Evolutionary conservation across 495 filamentous ascomycete genomes (phyloP).

Genomic region (Daldinia childiae): DNA sequence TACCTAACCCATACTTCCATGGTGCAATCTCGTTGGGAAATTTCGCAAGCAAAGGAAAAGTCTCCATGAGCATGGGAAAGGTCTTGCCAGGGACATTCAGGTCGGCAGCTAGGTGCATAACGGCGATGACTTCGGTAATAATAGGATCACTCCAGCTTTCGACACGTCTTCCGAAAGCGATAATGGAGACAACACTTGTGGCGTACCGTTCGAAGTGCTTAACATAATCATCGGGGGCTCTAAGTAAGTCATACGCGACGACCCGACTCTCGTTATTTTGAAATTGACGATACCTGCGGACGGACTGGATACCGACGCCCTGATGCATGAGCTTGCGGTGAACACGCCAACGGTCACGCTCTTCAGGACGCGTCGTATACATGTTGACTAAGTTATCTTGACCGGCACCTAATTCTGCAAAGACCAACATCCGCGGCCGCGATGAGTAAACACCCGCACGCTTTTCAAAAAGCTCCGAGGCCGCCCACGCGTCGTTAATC

Average conservation of each 20-base stretch:
- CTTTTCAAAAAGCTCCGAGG: constrained; percentile 65
- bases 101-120: constrained; percentile 71
- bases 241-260: constrained; percentile 62
- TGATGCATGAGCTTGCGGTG: constrained; percentile 70
- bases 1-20: constrained; percentile 67
- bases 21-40: constrained; percentile 66
- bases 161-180: constrained; percentile 69
- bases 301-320: constrained; percentile 68
- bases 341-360: constrained; percentile 68
- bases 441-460: constrained; percentile 65
- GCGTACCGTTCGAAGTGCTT: constrained; percentile 72
- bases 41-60: constrained; percentile 64
- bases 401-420: constrained; percentile 67
- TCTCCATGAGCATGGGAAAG: constrained; percentile 70
- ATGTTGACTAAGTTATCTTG: constrained; percentile 69
- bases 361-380: constrained; percentile 56
- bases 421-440: constrained; percentile 63
- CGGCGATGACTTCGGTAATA: constrained; percentile 68
- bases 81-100: constrained; percentile 71
- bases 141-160: constrained; percentile 66
- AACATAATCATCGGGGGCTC: constrained; percentile 61
- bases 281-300: constrained; percentile 65
- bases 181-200: constrained; percentile 69
- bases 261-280: constrained; percentile 68
- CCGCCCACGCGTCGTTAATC: constrained; percentile 71